Base-by-base conservation (phyloP, 345 rosid genomes). In the Hirschfeldia incana region DNA sequence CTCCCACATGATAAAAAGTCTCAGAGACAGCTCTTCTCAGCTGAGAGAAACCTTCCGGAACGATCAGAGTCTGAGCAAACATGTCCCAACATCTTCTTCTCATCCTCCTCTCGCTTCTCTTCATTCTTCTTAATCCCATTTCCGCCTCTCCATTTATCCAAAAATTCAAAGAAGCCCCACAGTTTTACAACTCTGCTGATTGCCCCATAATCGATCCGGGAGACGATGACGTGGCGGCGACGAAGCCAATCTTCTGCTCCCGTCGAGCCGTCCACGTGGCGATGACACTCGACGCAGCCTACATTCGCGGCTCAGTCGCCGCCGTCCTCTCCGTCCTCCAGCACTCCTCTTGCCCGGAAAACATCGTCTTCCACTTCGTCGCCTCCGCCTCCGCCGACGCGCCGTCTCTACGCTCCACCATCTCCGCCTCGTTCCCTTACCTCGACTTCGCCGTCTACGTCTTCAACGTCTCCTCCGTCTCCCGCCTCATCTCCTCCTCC, bases 261-360 rank as follows among this genome's bases (percentile, higher is more conserved):
- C 88, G 87, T 44, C 79, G 85, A 15, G 92, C 91, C 2, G 91
- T 94, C 65, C 95, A 94, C 76, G 95, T 94, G 17, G 97, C 98
- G 7, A 91, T 94, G 95, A 94, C 97, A 30, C 89, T 94, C 13
- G 98, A 94, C 82, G 33, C 86, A 0, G 86, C 95, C 70, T 94
- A 92, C 84, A 85, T 94, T 82, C 97, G 98, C 0, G 98, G 98
- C 39, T 92, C 97, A 64, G 84, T 94, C 90, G 98, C 98, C 7
- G 98, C 97, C 6, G 84, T 92, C 70, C 89, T 92, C 71, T 94
- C 98, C 1, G 91, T 90, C 9, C 87, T 94, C 30, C 98, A 92
- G 58, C 98, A 94, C 82, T 86, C 98, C n/a, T 86, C 95, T 37
- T 94, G 98, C 36, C 97, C 97, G 0, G 91, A 94, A 46, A 91